phyloP scores from a whole-genome alignment of 306 rosid genomes.

The Quercus parvula region DNA sequence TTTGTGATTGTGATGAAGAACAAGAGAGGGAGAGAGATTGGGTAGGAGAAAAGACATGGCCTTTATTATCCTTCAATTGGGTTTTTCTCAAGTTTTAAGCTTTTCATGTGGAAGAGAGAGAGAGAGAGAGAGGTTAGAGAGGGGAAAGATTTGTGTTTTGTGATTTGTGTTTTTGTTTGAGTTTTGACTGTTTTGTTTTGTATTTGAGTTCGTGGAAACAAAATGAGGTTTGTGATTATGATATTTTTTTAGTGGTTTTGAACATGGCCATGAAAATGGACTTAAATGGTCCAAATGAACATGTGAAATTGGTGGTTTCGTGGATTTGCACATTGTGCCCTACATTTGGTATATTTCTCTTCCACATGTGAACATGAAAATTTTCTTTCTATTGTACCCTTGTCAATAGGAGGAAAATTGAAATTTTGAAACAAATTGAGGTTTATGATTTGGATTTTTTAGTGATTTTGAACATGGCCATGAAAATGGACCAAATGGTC shows the following conservation, averaged over 20 bases:
- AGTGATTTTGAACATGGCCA: constrained; percentile 56
- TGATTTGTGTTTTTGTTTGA: constrained; percentile 14
- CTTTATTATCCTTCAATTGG: constrained; percentile 14
- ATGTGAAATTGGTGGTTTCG: not conserved
- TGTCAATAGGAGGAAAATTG: too few relatives aligned
- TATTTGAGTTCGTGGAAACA: constrained; percentile 12
- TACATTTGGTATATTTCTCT: not conserved
- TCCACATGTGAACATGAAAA: not conserved
- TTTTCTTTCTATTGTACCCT: not conserved
- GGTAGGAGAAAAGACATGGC: constrained; percentile 84
- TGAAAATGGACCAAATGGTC: constrained; percentile 15
- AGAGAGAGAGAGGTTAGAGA: constrained; percentile 12
- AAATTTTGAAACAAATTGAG: constrained; percentile 24
- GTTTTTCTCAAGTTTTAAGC: not conserved
- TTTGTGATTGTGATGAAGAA: constrained; percentile 54
- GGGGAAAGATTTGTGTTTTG: not conserved
- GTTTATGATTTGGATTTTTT: constrained; percentile 23
- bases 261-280: constrained; percentile 36
- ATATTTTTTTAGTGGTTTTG: constrained; percentile 46
- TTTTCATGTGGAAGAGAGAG: constrained; percentile 27
- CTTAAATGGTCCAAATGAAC: constrained; percentile 11
- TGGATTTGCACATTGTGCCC: constrained; percentile 20
- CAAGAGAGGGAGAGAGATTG: constrained; percentile 54
- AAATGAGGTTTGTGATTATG: constrained; percentile 35
- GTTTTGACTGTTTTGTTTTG: constrained; percentile 1